These are phyloP conservation scores for Fagopyrum esculentum DNA, from an alignment of 148 eudicot genomes.

Conservation along the genomic window DNA sequence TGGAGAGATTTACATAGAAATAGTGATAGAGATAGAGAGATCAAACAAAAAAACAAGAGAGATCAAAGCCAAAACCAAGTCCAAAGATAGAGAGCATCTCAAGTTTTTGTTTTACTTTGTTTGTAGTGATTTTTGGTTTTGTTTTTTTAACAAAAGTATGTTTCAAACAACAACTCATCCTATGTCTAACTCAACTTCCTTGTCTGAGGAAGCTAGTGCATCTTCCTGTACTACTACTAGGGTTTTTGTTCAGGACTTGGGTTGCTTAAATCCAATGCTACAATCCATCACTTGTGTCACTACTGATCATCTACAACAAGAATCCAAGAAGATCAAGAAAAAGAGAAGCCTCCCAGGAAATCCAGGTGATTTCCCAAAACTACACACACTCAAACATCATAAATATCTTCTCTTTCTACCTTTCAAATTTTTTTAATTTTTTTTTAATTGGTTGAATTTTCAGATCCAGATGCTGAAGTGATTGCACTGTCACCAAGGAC, in stretches of 20 bases:
- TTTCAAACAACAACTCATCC: slow-evolving; percentile 32
- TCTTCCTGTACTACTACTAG: slow-evolving; percentile 20
- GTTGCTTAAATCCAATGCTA: slow-evolving; percentile 42
- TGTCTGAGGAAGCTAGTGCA: slow-evolving; percentile 55
- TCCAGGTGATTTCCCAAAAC: slow-evolving; percentile 44
- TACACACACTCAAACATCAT: neutral
- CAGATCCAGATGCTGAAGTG: slow-evolving; percentile 97
- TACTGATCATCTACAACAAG: slow-evolving; percentile 20
- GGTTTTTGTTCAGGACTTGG: slow-evolving; percentile 26
- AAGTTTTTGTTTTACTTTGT: slow-evolving; percentile 26
- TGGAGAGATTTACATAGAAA: slow-evolving; percentile 6
- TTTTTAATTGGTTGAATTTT: neutral
- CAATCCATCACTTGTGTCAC: slow-evolving; percentile 27
- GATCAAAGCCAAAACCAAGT: slow-evolving; percentile 6
- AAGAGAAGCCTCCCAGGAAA: slow-evolving; percentile 90
- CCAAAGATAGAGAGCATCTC: slow-evolving; percentile 7
- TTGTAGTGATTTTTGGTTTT: slow-evolving; percentile 25
- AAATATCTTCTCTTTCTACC: neutral
- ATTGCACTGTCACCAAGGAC: slow-evolving; percentile 83
- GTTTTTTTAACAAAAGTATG: slow-evolving; percentile 32
- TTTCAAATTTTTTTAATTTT: neutral
- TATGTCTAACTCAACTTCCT: slow-evolving; percentile 52
- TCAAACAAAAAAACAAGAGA: slow-evolving; percentile 23
- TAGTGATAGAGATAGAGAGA: slow-evolving; percentile 20
- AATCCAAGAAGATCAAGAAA: slow-evolving; percentile 62